A percentile compares a stretch with the other conserved stretches of the same genome.
Conservation (phyloP, 768 basidiomycete genomes). For the Lactarius trivialis region DNA sequence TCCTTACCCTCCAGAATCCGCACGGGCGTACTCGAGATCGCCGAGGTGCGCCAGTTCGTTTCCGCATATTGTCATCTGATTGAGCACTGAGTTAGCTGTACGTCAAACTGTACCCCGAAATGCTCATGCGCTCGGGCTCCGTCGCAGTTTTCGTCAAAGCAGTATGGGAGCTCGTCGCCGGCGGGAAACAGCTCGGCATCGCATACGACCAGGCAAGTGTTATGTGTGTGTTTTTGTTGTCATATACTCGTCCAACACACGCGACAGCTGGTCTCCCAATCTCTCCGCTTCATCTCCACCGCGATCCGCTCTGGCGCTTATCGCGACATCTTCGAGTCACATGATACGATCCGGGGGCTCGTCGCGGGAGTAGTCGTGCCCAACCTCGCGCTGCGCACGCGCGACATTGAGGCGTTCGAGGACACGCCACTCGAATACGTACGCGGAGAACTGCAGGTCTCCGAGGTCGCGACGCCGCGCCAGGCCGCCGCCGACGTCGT, state of each 20-base stretch:
- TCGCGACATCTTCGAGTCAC: constrained; percentile 69
- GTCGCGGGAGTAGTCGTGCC: constrained; percentile 89
- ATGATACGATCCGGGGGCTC: constrained; percentile 75
- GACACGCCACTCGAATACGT: constrained; percentile 96
- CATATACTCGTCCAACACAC: not conserved
- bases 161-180: constrained; percentile 86
- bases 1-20: constrained; percentile 88
- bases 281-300: constrained; percentile 85
- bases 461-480: constrained; percentile 77
- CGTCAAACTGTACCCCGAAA: constrained; percentile 77
- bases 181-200: constrained; percentile 58
- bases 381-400: constrained; percentile 82
- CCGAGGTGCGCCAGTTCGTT: constrained; percentile 51
- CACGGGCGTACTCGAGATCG: constrained; percentile 83
- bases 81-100: constrained; percentile 45
- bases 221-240: constrained; percentile 22
- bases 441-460: constrained; percentile 33
- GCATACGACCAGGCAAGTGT: constrained; percentile 60
- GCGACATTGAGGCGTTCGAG: constrained; percentile 93
- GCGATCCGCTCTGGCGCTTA: constrained; percentile 87
- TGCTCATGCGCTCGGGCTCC: constrained; percentile 54
- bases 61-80: not conserved
- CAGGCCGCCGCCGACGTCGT: constrained; percentile 96
- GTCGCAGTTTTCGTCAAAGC: constrained; percentile 73
- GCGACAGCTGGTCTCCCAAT: constrained; percentile 76